phyloP scores from a whole-genome alignment of 73 alveolate genomes.

The Tetrahymena malaccensis region DNA sequence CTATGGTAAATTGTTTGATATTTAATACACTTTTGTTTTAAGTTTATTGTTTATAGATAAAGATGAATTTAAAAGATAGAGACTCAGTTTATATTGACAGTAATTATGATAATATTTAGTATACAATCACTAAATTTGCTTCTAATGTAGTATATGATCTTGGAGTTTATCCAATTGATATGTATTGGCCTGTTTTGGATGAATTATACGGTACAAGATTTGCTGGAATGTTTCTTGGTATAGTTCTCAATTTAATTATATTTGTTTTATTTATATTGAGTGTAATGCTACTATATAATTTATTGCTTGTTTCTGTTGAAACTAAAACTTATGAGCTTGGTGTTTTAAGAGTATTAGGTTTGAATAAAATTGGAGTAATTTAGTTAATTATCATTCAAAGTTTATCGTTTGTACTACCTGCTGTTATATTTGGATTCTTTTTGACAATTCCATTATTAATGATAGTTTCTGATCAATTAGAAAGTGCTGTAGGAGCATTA shows the following conservation, averaged over 20 bases:
- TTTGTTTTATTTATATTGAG: constrained; percentile 60
- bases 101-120: constrained; percentile 53
- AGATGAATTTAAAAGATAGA: constrained; percentile 16
- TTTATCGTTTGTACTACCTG: constrained; percentile 73
- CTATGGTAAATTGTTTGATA: background rate
- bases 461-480: constrained; percentile 9
- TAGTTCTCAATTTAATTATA: constrained; percentile 62
- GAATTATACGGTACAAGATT: constrained; percentile 35
- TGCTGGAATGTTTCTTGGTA: constrained; percentile 63
- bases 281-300: constrained; percentile 63
- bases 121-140: constrained; percentile 30
- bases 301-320: constrained; percentile 75
- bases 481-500: constrained; percentile 47
- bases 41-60: background rate
- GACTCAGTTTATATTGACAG: constrained; percentile 18
- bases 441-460: constrained; percentile 44
- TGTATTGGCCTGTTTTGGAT: constrained; percentile 50
- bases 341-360: constrained; percentile 75
- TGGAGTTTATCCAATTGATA: constrained; percentile 58
- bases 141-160: constrained; percentile 49
- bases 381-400: constrained; percentile 55
- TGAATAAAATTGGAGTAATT: constrained; percentile 60
- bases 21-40: background rate
- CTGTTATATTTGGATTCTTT: constrained; percentile 55
- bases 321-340: constrained; percentile 78